Evolutionary conservation across 1,284 basidiomycete species (phyloP), one percentile per base, ranked within the genome.

Genomic region (Rhodotorula sp.): DNA sequence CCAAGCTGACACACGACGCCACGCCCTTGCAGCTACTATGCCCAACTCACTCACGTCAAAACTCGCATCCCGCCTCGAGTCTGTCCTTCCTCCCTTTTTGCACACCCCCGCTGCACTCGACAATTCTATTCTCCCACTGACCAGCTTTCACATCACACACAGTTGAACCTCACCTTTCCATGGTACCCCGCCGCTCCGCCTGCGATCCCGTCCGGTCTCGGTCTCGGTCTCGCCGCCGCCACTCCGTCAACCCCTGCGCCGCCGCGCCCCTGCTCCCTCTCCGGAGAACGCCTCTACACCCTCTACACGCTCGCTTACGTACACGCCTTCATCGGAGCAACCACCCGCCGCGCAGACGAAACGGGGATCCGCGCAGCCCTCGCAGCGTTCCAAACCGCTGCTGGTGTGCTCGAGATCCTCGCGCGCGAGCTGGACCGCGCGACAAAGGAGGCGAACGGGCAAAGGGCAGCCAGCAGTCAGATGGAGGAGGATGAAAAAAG

Each of bases 241-340:
- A 38, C 15, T 28, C 54, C 14, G 28, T 67, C 23, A 62, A 70
- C 31, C 58, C 71, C n/a, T 47, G 73, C n/a, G 59, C 69, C 16
- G 47, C 68, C 21, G 60, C 62, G 3, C 14, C 47, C 4, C 87
- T 90, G 3, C 82, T 91, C 62, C 85, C 87, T 0, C 81, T 92
- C 23, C 84, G 83, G n/a, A 92, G 94, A 97, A 80, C 85, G 90
- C 18, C 87, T 89, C 3, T 84, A 86, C 10, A 84, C 91, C 0
- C 81, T 97, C 2, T 95, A 90, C 84, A 95, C 97, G 79, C 84
- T 95, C 3, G 91, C 90, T 0, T 87, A 91, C 2, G 81, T 93
- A 21, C 91, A 90, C 78, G 91, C 90, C 1, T 88, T 90, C 71
- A 81, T 92, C 19, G 91, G 87, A 0, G 81, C 83, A 2, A 78